Conservation (phyloP, 1,139 yeast species). For the Scheffersomyces lignicola region DNA sequence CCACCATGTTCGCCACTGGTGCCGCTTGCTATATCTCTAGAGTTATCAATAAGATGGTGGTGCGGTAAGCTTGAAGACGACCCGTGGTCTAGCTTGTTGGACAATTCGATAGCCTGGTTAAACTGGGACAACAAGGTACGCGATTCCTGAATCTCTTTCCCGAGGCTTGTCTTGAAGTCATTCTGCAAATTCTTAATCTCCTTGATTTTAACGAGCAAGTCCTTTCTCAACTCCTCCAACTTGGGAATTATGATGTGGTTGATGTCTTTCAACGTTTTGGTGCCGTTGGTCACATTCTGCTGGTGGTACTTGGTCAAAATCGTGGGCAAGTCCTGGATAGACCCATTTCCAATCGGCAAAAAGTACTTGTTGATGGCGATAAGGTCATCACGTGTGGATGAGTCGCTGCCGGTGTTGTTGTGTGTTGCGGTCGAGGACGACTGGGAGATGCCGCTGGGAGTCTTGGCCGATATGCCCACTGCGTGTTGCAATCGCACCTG, state of each 20-base stretch:
- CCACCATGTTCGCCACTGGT: constrained; percentile 16
- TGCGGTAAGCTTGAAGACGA: constrained; percentile 9
- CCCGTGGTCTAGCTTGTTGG: constrained; percentile 34
- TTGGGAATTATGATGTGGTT: constrained; percentile 72
- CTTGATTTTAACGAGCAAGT: constrained; percentile 77
- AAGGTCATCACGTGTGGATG: constrained; percentile 19
- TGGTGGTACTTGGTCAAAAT: constrained; percentile 75
- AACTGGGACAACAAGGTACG: constrained; percentile 51
- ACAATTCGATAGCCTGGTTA: constrained; percentile 38
- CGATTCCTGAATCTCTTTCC: constrained; percentile 67
- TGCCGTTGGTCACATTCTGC: constrained; percentile 64
- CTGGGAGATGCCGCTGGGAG: constrained; percentile 13
- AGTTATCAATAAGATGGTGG: constrained; percentile 13
- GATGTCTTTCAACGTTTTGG: constrained; percentile 71
- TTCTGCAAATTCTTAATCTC: constrained; percentile 80
- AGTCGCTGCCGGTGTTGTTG: constrained; percentile 4
- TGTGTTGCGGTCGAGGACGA: constrained; percentile 6
- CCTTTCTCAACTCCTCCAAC: constrained; percentile 81
- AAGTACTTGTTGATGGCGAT: constrained; percentile 48
- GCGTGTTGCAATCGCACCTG: constrained; percentile 82
- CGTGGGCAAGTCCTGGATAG: constrained; percentile 79
- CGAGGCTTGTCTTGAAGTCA: constrained; percentile 78
- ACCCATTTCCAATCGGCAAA: constrained; percentile 76
- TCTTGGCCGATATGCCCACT: constrained; percentile 40
- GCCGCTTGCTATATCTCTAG: constrained; percentile 13